Evolutionary conservation across 805 yeast species (phyloP).

Genomic region (Saccharomyces kudriavzevii): DNA sequence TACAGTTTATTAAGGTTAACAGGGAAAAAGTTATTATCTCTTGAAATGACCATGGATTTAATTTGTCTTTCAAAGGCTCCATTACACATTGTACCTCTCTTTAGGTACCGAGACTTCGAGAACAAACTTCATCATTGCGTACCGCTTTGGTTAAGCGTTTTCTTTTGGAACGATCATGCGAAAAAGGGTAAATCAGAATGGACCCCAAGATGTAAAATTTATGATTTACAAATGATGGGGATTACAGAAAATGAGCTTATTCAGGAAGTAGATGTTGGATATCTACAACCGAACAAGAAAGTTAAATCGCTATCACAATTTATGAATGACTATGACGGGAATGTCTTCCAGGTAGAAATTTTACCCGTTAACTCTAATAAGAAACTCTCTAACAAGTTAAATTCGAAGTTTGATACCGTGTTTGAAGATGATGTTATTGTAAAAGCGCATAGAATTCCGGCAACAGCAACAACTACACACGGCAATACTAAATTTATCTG

Average conservation of each 20-base stretch:
- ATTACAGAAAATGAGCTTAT: slow-evolving; percentile 84
- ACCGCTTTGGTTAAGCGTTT: slow-evolving; percentile 93
- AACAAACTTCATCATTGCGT: slow-evolving; percentile 59
- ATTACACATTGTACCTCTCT: slow-evolving; percentile 81
- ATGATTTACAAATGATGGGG: slow-evolving; percentile 97
- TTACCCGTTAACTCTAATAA: background rate
- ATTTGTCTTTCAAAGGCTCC: slow-evolving; percentile 88
- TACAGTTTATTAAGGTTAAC: slow-evolving; percentile 67
- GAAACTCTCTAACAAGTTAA: background rate
- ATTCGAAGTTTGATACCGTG: background rate
- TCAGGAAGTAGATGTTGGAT: slow-evolving; percentile 52
- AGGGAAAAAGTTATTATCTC: slow-evolving; percentile 61
- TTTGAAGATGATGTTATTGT: background rate
- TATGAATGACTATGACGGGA: slow-evolving; percentile 62
- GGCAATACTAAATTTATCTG: slow-evolving; percentile 15
- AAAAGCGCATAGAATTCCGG: background rate
- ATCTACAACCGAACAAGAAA: slow-evolving; percentile 34
- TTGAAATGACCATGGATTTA: slow-evolving; percentile 83
- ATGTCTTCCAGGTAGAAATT: slow-evolving; percentile 35
- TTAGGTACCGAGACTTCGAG: slow-evolving; percentile 54
- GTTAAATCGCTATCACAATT: slow-evolving; percentile 43
- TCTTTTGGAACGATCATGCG: slow-evolving; percentile 65
- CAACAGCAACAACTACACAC: background rate
- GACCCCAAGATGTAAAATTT: slow-evolving; percentile 91
- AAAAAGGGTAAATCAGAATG: slow-evolving; percentile 45